Evolutionary conservation across 2,329 filamentous ascomycete species (phyloP).

Genomic region (Colletotrichum euphorbiae): DNA sequence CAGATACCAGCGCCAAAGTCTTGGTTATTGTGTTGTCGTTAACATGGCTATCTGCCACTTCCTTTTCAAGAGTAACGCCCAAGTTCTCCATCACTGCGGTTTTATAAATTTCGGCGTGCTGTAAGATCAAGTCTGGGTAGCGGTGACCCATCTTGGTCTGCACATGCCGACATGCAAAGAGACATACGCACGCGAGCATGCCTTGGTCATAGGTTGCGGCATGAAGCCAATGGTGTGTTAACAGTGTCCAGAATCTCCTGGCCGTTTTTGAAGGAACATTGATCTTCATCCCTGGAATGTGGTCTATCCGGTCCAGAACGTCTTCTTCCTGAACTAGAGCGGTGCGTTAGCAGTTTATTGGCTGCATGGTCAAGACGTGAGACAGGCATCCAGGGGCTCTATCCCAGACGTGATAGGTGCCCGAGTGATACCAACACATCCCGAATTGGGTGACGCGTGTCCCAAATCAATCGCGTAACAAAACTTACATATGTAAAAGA

Average conservation of each 20-base stretch:
- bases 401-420: background rate
- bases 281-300: slow-evolving; percentile 16
- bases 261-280: slow-evolving; percentile 5
- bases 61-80: slow-evolving; percentile 18
- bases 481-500: slow-evolving; percentile 30
- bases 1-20: slow-evolving; percentile 40
- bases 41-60: slow-evolving; percentile 17
- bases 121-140: slow-evolving; percentile 1
- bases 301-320: slow-evolving; percentile 19
- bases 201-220: slow-evolving; percentile 40
- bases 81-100: slow-evolving; percentile 38
- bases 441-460: background rate
- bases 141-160: background rate
- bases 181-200: slow-evolving; percentile 42
- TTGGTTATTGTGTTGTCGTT: slow-evolving; percentile 43
- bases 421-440: background rate
- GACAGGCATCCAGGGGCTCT: slow-evolving; percentile 4
- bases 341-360: background rate
- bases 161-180: slow-evolving; percentile 41
- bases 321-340: background rate
- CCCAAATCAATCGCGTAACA: background rate
- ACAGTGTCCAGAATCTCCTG: slow-evolving; percentile 26
- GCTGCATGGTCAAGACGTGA: background rate
- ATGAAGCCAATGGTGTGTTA: slow-evolving; percentile 40
- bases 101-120: slow-evolving; percentile 39